Percentiles rank a stretch among this genome's conserved stretches.
Conservation (phyloP, 2,329 filamentous ascomycete genomes). For the Colletotrichum endophyticum region DNA sequence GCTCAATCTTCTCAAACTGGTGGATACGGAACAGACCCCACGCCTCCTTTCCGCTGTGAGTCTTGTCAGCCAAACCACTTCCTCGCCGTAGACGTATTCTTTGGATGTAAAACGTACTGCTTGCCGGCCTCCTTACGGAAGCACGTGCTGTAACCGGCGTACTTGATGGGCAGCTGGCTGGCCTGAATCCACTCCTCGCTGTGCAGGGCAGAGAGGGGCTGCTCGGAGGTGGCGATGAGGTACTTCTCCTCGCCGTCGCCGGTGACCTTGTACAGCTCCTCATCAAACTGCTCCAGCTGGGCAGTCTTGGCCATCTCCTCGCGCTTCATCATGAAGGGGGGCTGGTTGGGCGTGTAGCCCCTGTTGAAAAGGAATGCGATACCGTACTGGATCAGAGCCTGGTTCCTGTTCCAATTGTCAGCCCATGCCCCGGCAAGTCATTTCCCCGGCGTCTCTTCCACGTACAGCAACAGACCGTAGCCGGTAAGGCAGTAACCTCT, state of each 20-base stretch:
- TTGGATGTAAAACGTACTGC: constrained; percentile 52
- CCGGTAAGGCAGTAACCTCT: constrained; percentile 90
- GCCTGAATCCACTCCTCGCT: constrained; percentile 90
- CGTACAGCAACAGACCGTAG: constrained; percentile 80
- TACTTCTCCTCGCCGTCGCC: constrained; percentile 90
- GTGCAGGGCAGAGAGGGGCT: constrained; percentile 92
- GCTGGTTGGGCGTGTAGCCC: constrained; percentile 70
- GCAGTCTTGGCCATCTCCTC: constrained; percentile 98
- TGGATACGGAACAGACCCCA: constrained; percentile 99
- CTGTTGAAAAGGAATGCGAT: constrained; percentile 84
- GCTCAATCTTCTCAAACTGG: constrained; percentile 94
- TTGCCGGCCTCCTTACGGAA: constrained; percentile 95
- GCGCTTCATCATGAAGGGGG: constrained; percentile 23
- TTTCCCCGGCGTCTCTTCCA: not conserved
- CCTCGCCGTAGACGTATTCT: fast-evolving
- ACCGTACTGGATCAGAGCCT: constrained; percentile 94
- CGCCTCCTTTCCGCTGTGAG: constrained; percentile 71
- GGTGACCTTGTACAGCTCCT: constrained; percentile 93
- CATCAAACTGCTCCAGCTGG: constrained; percentile 95
- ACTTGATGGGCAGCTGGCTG: constrained; percentile 88
- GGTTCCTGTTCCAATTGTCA: constrained; percentile 55
- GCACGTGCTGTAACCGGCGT: constrained; percentile 91
- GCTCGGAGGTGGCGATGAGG: constrained; percentile 75
- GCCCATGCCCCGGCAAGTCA: too few relatives aligned
- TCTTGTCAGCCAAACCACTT: not conserved